Percentiles rank a stretch among this genome's conserved stretches.
phyloP scores from a whole-genome alignment of 1,284 basidiomycete species.

The Trichosporon ovoides region DNA sequence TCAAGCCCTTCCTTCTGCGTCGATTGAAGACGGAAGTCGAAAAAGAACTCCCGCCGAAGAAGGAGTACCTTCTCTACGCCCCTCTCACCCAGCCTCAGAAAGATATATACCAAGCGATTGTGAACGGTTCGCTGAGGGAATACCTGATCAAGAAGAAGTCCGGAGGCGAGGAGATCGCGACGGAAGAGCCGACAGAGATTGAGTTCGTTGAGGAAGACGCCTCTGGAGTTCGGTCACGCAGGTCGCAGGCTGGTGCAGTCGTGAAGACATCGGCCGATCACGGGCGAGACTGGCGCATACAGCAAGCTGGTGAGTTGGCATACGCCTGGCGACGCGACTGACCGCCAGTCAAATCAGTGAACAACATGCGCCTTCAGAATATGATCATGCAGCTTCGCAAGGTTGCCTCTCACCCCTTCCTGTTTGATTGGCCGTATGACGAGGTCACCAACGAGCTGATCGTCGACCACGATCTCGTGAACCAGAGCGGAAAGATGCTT shows the following conservation, averaged over 20 bases:
- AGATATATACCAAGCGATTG: conserved; percentile 73
- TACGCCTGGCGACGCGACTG: neutral
- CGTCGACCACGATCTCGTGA: conserved; percentile 70
- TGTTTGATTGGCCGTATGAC: conserved; percentile 84
- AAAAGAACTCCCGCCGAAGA: conserved; percentile 70
- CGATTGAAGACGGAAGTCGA: conserved; percentile 90
- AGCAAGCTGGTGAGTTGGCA: conserved; percentile 57
- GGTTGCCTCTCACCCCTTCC: conserved; percentile 80
- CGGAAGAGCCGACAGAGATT: conserved; percentile 28
- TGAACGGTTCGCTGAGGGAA: conserved; percentile 61
- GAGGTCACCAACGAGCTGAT: conserved; percentile 58
- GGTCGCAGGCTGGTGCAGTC: conserved; percentile 45
- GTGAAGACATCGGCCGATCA: conserved; percentile 53
- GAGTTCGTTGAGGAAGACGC: conserved; percentile 19
- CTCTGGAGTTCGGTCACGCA: conserved; percentile 13
- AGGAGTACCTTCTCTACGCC: conserved; percentile 91
- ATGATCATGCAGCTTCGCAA: conserved; percentile 89
- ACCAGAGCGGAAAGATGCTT: conserved; percentile 94
- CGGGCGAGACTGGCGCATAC: conserved; percentile 56
- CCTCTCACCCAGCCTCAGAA: conserved; percentile 77
- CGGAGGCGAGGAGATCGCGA: conserved; percentile 17
- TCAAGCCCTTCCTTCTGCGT: conserved; percentile 91
- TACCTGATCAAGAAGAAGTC: conserved; percentile 57
- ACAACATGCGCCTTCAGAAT: conserved; percentile 88
- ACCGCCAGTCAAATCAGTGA: conserved; percentile 68